Conservation (phyloP, 495 filamentous ascomycete species). For the Penicillium subrubescens region DNA sequence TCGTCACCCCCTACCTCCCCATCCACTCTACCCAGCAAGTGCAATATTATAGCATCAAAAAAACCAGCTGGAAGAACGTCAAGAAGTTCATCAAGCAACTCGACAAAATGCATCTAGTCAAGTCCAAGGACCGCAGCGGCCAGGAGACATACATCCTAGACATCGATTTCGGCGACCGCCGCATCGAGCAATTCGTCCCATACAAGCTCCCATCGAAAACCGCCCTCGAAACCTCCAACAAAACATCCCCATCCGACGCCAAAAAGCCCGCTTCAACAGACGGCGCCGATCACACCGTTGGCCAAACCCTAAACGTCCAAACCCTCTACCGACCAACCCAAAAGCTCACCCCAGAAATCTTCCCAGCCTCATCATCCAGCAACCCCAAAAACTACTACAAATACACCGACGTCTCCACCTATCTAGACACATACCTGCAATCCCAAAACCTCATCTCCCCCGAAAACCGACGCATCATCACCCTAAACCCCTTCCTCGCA, state of each 20-base stretch:
- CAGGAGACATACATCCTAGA: constrained; percentile 68
- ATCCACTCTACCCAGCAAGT: constrained; percentile 56
- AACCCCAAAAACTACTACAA: constrained; percentile 57
- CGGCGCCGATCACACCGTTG: constrained; percentile 51
- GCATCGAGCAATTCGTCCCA: constrained; percentile 58
- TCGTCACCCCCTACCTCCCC: constrained; percentile 70
- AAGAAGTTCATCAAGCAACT: constrained; percentile 74
- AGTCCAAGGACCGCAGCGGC: constrained; percentile 66
- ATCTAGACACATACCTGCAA: constrained; percentile 47
- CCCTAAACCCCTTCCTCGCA: constrained; percentile 63
- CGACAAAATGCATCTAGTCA: constrained; percentile 64
- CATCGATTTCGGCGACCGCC: constrained; percentile 63
- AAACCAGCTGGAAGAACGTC: constrained; percentile 73
- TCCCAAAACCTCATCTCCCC: constrained; percentile 56
- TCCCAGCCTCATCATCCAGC: constrained; percentile 43
- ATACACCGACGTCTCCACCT: constrained; percentile 44
- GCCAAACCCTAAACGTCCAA: constrained; percentile 58
- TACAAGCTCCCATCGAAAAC: constrained; percentile 60
- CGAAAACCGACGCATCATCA: constrained; percentile 66
- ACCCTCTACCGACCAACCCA: constrained; percentile 57
- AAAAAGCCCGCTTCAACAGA: constrained; percentile 43
- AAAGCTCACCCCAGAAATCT: constrained; percentile 59
- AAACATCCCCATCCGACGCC: constrained; percentile 35
- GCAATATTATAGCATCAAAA: constrained; percentile 68
- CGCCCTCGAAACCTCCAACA: constrained; percentile 36